Base-by-base conservation (phyloP, 1,284 basidiomycete species). In the Ceratobasidium sp. region DNA sequence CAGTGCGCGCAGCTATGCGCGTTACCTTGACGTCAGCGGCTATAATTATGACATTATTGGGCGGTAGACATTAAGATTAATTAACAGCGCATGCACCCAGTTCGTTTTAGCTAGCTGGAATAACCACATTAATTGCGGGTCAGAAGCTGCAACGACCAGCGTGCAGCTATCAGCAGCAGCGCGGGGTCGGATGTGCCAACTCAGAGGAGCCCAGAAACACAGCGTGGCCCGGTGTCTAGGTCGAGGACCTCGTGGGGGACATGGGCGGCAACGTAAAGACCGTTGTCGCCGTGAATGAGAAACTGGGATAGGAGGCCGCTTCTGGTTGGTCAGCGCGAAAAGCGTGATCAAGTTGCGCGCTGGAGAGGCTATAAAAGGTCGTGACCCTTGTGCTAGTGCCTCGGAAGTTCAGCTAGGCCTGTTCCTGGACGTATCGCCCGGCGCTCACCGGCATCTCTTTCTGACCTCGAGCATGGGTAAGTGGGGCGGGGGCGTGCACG, bases 371-470 rank as follows among this genome's bases (percentile, higher is more conserved):
- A 68, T 68, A 68, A 68, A 51, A 68, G 66, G 66, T 12, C 26
- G 61, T 28, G 23, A 51, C 28, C 56, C 70, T 51, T 63, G 39
- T 51, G 70, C 58, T 73, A 63, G 70, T 73, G 46, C 70, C 70
- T 63, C 58, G 44, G 39, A 55, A 61, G 28, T 33, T 6, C 13
- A 46, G 13, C 70, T 42, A 73, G 58, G 70, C 56, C 33, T n/a
- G 70, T 73, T 73, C 70, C 70, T 73, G 70, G 42, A 60, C 70
- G 51, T 73, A 56, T 56, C 70, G 56, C 70, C 61, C 61, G 61
- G 61, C 61, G 61, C 61, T 64, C 61, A 64, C 61, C 61, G 61
- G 61, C 60, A 39, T 13, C 70, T 42, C 70, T 72, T 39, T 39
- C 55, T 23, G 18, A 5, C 69, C 60, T 15, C 44, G 60, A 63